phyloP scores from a whole-genome alignment of 2,329 filamentous ascomycete genomes.

The Diaporthe aspalathi region DNA sequence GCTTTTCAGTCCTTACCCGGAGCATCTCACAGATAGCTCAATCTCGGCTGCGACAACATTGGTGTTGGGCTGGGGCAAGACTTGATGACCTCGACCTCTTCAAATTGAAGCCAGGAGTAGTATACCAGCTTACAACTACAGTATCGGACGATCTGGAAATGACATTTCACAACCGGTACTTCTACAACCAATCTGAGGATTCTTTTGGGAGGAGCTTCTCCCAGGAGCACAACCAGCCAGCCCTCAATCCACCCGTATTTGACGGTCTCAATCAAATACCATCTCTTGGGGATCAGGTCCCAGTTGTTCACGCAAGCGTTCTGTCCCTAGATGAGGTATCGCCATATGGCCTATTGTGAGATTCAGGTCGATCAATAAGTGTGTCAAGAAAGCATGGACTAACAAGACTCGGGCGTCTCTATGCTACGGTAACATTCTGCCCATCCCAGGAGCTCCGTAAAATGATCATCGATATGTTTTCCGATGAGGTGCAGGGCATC shows the following conservation, averaged over 20 bases:
- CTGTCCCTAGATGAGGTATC: slow-evolving; percentile 1
- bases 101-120: background rate
- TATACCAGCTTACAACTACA: background rate
- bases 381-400: background rate
- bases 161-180: slow-evolving; percentile 9
- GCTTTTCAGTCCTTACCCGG: background rate
- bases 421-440: background rate
- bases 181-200: background rate
- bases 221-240: slow-evolving; percentile 3
- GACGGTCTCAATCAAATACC: background rate
- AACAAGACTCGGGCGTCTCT: background rate
- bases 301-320: background rate
- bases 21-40: background rate
- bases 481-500: background rate
- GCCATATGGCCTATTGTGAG: background rate
- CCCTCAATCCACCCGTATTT: background rate
- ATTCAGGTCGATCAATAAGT: background rate
- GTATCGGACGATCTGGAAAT: background rate
- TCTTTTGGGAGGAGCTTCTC: background rate
- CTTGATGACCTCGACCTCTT: background rate
- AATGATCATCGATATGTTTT: background rate
- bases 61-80: background rate
- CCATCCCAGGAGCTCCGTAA: background rate
- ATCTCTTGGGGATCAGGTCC: background rate
- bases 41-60: background rate